Percentiles rank a stretch among this genome's conserved stretches.
Evolutionary conservation across 345 rosid species (phyloP).

Genomic region (Salix udensis): DNA sequence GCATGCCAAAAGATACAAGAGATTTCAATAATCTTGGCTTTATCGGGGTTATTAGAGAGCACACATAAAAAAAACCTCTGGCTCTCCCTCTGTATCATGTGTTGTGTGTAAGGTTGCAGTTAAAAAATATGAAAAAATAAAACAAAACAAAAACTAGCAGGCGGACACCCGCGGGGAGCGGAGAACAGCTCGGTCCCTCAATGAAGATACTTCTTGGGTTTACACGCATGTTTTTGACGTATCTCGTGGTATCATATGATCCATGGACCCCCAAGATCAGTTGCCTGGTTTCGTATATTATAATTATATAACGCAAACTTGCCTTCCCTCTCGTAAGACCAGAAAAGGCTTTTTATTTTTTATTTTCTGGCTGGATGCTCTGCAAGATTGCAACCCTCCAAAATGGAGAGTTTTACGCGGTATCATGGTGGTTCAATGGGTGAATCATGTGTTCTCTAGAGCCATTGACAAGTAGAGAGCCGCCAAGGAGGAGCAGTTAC

Average conservation of each 20-base stretch:
- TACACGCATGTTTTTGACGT: slow-evolving; percentile 13
- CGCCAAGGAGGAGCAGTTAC: too few relatives aligned
- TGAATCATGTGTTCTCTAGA: too few relatives aligned
- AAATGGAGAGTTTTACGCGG: too few relatives aligned
- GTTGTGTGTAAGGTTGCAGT: neutral
- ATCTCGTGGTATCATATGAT: slow-evolving; percentile 22
- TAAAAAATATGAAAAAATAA: neutral
- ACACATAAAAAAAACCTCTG: neutral
- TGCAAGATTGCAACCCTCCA: too few relatives aligned
- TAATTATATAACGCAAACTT: neutral
- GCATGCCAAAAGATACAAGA: neutral
- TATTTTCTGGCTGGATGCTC: too few relatives aligned
- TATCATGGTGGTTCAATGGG: neutral
- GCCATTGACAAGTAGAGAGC: too few relatives aligned
- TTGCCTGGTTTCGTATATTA: slow-evolving; percentile 3
- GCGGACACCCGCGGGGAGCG: neutral
- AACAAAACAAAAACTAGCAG: neutral
- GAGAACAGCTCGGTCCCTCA: neutral
- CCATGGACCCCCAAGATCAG: neutral
- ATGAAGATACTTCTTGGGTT: neutral
- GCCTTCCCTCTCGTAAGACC: neutral
- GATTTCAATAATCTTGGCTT: neutral
- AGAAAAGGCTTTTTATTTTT: too few relatives aligned
- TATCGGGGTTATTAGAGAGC: neutral
- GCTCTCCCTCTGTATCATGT: neutral